Conservation (phyloP, 1,139 yeast species). For the Lodderomyces pseudojiufengensis region DNA sequence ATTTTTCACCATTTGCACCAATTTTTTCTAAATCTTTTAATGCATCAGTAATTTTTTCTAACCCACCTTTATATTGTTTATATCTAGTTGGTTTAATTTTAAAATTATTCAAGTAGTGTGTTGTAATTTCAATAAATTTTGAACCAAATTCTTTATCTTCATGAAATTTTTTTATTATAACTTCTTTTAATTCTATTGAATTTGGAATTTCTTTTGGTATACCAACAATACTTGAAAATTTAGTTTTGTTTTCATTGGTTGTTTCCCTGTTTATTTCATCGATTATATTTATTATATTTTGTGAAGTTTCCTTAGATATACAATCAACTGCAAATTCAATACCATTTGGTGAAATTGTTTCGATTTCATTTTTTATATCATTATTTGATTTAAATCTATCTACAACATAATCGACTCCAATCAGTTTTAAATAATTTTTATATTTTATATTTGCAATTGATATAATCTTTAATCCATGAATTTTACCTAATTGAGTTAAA, state of each 20-base stretch:
- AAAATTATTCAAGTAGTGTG: constrained; percentile 22
- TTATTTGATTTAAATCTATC: constrained; percentile 29
- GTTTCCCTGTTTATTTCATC: constrained; percentile 2
- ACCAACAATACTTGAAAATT: constrained; percentile 39
- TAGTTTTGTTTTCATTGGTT: constrained; percentile 7
- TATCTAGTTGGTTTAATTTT: constrained; percentile 30
- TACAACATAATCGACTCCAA: constrained; percentile 40
- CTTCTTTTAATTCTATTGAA: constrained; percentile 24
- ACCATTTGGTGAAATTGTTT: constrained; percentile 17
- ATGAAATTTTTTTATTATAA: constrained; percentile 40
- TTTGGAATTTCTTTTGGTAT: constrained; percentile 25
- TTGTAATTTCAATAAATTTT: constrained; percentile 30
- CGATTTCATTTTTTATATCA: constrained; percentile 16
- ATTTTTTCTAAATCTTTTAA: constrained; percentile 32
- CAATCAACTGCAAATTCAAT: constrained; percentile 40
- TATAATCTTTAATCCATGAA: constrained; percentile 37
- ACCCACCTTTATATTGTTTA: constrained; percentile 32
- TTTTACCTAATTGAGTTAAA: constrained; percentile 38
- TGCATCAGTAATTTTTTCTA: constrained; percentile 31
- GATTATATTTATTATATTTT: constrained; percentile 25
- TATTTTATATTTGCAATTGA: constrained; percentile 36
- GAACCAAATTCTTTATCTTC: constrained; percentile 39
- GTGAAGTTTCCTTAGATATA: constrained; percentile 41
- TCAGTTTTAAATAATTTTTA: constrained; percentile 23
- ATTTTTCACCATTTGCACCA: constrained; percentile 44